Base-by-base conservation (phyloP, 495 filamentous ascomycete genomes). In the Usnea hakonensis region DNA sequence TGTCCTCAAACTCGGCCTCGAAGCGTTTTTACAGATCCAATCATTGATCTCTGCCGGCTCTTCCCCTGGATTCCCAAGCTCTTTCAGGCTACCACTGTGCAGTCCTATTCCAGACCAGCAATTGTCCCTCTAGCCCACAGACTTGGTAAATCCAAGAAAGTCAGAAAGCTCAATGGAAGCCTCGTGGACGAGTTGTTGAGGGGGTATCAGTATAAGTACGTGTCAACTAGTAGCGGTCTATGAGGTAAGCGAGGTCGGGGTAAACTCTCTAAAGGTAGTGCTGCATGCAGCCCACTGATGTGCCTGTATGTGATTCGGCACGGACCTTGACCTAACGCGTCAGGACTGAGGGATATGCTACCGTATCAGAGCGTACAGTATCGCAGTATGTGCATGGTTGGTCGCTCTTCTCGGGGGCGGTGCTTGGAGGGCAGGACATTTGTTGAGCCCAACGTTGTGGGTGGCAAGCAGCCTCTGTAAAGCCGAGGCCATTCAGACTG, bases 241-340 rank as follows among this genome's bases (percentile, higher is more conserved):
- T 32, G 32, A 46, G 23, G 8, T 19, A 50, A 23, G 14, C 54
- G 60, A 57, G 60, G 60, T 37, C 30, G 44, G 50, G 40, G 53
- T 17, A 62, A 46, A 23, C 48, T 30, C 23, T 21, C 54, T 48
- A 48, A 41, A 23, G 60, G 60, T 53, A 46, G 21, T 62, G 59
- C 48, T 61, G 53, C 54, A 56, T 62, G 60, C 53, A 38, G 41
- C 32, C 46, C 5, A 38, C 35, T 62, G 60, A 62, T 62, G 60
- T 62, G 60, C 60, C 41, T 53, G 17, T 46, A 26, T 53, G 13
- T 62, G 60, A 62, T 62, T 62, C 52, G 60, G 53, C 52, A 46
- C 50, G 41, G 46, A 50, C 48, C 48, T 32, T 32, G 26, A 26
- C 48, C 48, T 52, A 13, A 52, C 28, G 48, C 53, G 60, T 62